phyloP scores from a whole-genome alignment of 192 early-diverging fungal genomes.

The Mortierella claussenii region DNA sequence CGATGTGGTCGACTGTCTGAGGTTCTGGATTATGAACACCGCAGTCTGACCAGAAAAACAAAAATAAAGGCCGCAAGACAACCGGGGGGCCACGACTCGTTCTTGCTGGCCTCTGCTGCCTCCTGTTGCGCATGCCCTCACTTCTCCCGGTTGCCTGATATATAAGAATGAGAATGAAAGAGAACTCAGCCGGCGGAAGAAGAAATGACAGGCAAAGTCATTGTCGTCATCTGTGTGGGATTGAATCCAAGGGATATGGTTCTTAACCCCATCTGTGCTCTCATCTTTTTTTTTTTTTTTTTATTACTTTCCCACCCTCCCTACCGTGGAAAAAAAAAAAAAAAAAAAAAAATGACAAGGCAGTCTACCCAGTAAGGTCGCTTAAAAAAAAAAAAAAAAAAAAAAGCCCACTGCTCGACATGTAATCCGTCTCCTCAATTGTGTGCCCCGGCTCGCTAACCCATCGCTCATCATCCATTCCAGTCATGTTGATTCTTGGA shows the following conservation, averaged over 20 bases:
- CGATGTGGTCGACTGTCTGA: background rate
- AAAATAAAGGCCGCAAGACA: background rate
- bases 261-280: conserved; percentile 2
- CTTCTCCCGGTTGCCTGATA: background rate
- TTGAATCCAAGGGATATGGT: background rate
- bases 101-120: background rate
- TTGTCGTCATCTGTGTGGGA: background rate
- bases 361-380: background rate
- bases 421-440: too few relatives aligned
- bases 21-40: background rate
- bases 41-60: too few relatives aligned
- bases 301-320: conserved; percentile 10
- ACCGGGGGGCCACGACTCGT: background rate
- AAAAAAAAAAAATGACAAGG: background rate
- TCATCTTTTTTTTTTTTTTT: too few relatives aligned
- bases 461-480: too few relatives aligned
- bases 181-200: background rate
- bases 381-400: too few relatives aligned
- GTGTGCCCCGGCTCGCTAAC: too few relatives aligned
- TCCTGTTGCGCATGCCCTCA: background rate
- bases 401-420: too few relatives aligned
- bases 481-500: too few relatives aligned
- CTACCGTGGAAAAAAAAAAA: background rate
- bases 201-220: background rate
- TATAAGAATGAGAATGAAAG: background rate